Evolutionary conservation across 306 rosid genomes (phyloP).

Genomic region (Cyclanthera cordifolia): DNA sequence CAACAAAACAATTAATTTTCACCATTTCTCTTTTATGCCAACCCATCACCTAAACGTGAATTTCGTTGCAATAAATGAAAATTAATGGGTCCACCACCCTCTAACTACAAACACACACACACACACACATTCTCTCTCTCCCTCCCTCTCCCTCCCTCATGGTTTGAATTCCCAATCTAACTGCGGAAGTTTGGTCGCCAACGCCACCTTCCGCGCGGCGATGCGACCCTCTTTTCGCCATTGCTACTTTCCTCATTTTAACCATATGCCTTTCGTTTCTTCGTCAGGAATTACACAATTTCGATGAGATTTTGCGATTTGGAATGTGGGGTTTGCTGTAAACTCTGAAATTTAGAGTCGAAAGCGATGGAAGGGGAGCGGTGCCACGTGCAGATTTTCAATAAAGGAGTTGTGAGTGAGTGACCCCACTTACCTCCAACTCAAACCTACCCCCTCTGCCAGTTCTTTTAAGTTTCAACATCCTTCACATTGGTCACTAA

Average conservation of each 20-base stretch:
- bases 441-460: slow-evolving; percentile 47
- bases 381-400: slow-evolving; percentile 58
- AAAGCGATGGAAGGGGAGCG: slow-evolving; percentile 33
- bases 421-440: slow-evolving; percentile 16
- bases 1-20: slow-evolving; percentile 1
- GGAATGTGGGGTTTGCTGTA: slow-evolving; percentile 31
- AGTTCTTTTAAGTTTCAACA: not conserved
- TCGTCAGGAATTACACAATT: not conserved
- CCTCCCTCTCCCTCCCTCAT: not conserved
- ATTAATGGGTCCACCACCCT: slow-evolving; percentile 14
- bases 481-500: not conserved
- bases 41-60: slow-evolving; percentile 11
- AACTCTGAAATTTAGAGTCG: slow-evolving; percentile 18
- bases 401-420: slow-evolving; percentile 30
- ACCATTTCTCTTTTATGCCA: slow-evolving; percentile 4
- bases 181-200: slow-evolving; percentile 40
- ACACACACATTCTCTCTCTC: not conserved
- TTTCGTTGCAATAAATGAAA: slow-evolving; percentile 5
- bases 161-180: not conserved
- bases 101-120: not conserved
- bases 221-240: slow-evolving; percentile 12
- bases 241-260: not conserved
- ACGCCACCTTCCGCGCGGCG: slow-evolving; percentile 28
- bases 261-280: not conserved
- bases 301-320: not conserved